Base-by-base conservation (phyloP, 345 rosid genomes). In the Eutrema japonicum region DNA sequence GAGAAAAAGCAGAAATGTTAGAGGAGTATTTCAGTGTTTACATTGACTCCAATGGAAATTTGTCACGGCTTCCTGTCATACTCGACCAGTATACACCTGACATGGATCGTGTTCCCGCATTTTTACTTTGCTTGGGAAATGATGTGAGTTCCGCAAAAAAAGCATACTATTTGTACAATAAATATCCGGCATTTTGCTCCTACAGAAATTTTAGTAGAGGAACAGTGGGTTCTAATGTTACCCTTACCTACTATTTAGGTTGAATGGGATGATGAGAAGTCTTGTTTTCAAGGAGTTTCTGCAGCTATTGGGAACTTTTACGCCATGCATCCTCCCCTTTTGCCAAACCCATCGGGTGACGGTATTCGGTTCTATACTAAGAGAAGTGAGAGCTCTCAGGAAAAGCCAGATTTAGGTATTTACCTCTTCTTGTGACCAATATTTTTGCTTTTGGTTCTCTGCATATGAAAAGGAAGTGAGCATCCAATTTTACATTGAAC, bases 91-190 rank as follows among this genome's bases (percentile, higher is more conserved):
- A 89, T 78, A 87, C 83, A 27, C 99, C 96, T 56, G 97, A 92
- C 79, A 91, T 95, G 99, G 99, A 95, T 74, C 88, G 88, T 38
- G 84, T 92, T 80, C 99, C 99, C 16, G 99, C 89, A 73, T 87
- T 95, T 79, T 76, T 85, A 55, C 93, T 95, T 64, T 84, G 87
- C 78, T 82, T 94, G 86, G 99, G 96, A 71, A 94, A 94, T 79
- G 97, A 94, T 81, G 99, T 89, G 88, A 59, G 96, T 93, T 55
- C 70, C 14, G 47, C 3, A 14, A 7, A 46, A 26, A 56, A 18
- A 46, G 10, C 49, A 40, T 49, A 59, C 45, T 7, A 2, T 37
- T 16, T 57, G 9, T 40, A 12, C 46, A 40, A 58, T 57, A 29
- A 42, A 41, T 6, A 33, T 46, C 27, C 27, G 27, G 57, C 45